These are phyloP conservation scores for Plasmodium cynomolgi DNA, from an alignment of 169 alveolate species.

Conservation along the genomic window DNA sequence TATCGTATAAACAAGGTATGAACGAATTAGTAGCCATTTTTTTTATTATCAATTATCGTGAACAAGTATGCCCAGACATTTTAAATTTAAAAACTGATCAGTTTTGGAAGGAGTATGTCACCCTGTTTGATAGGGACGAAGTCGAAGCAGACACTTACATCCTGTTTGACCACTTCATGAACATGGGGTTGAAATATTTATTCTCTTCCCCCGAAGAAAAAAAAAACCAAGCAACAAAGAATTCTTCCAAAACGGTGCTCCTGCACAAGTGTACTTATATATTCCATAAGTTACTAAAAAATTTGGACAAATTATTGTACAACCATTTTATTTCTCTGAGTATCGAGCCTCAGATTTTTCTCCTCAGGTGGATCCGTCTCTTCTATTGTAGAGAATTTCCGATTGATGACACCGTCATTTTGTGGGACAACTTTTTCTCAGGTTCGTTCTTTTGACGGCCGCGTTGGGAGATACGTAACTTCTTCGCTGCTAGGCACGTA, in stretches of 20 bases:
- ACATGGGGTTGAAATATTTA: conserved; percentile 84
- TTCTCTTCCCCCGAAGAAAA: conserved; percentile 79
- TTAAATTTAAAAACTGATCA: neutral
- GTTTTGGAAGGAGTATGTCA: conserved; percentile 24
- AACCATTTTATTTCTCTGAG: conserved; percentile 79
- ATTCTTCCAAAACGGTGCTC: conserved; percentile 77
- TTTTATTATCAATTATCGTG: conserved; percentile 78
- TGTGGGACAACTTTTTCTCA: conserved; percentile 81
- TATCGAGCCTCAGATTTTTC: conserved; percentile 84
- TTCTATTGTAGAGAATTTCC: conserved; percentile 86
- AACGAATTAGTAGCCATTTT: conserved; percentile 82
- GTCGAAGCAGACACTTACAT: conserved; percentile 88
- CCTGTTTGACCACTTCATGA: conserved; percentile 84
- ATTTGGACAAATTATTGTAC: conserved; percentile 74
- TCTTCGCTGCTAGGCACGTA: neutral
- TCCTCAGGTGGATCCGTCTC: conserved; percentile 88
- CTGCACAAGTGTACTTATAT: conserved; percentile 85
- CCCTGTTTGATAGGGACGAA: conserved; percentile 66
- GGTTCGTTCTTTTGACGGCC: conserved; percentile 4
- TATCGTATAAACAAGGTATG: conserved; percentile 85
- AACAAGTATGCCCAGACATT: neutral
- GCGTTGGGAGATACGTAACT: neutral
- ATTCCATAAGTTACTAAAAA: conserved; percentile 77
- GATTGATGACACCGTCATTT: conserved; percentile 79
- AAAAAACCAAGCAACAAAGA: conserved; percentile 19